Evolutionary conservation across 1,284 basidiomycete genomes (phyloP).

Genomic region (Inonotus hispidus): DNA sequence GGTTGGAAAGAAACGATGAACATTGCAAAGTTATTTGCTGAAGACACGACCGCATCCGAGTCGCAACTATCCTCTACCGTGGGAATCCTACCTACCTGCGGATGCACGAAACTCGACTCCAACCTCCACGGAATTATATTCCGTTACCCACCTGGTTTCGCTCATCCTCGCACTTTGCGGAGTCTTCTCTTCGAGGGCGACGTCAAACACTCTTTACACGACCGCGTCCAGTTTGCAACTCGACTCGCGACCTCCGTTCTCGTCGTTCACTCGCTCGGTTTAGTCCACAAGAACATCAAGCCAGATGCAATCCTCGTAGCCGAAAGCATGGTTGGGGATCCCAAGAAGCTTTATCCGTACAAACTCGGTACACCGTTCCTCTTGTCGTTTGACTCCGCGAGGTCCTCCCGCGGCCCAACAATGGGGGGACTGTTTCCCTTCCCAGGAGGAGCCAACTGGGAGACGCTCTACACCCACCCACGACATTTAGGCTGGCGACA

Average conservation of each 20-base stretch:
- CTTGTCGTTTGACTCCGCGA: neutral
- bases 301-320: neutral
- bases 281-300: constrained; percentile 7
- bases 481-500: neutral
- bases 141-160: neutral
- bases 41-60: neutral
- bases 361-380: constrained; percentile 5
- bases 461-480: constrained; percentile 6
- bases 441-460: neutral
- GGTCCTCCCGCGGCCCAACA: neutral
- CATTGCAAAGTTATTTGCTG: neutral
- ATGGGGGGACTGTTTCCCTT: neutral
- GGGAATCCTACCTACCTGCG: neutral
- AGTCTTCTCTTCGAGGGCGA: neutral
- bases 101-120: neutral
- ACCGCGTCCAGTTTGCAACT: neutral
- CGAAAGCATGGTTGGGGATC: neutral
- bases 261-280: neutral
- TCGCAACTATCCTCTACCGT: neutral
- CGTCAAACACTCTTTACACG: neutral
- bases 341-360: neutral
- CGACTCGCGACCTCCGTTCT: constrained; percentile 2
- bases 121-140: neutral
- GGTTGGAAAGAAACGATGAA: neutral
- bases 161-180: neutral